Conservation (phyloP, 108 stramenopile genomes). For the Schizochytrium sp. region DNA sequence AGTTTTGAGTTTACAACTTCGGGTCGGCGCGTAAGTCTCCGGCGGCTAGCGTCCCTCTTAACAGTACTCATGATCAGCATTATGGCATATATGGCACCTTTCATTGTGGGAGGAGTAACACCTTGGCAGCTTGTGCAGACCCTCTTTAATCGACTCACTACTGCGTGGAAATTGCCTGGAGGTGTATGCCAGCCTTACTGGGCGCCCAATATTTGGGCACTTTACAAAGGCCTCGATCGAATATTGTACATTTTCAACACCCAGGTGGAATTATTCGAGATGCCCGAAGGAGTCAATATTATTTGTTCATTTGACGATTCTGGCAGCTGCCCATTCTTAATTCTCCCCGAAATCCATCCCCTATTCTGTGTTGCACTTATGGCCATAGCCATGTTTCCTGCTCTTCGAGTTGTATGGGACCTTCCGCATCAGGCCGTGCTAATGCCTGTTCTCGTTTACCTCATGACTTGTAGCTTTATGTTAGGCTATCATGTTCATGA, state of each 20-base stretch:
- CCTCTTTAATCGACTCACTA: not conserved
- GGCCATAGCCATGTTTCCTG: slow-evolving; percentile 20
- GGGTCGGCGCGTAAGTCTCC: not conserved
- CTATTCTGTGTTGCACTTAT: not conserved
- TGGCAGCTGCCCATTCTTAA: not conserved
- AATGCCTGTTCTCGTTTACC: slow-evolving; percentile 18
- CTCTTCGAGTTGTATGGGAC: slow-evolving; percentile 4
- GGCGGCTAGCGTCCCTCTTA: not conserved
- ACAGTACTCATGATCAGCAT: not conserved
- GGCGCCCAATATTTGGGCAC: slow-evolving; percentile 53
- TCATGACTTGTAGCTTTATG: slow-evolving; percentile 53
- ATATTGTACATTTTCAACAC: not conserved
- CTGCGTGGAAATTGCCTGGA: not conserved
- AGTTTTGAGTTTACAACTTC: too few relatives aligned
- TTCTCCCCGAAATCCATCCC: slow-evolving; percentile 9
- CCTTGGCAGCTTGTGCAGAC: not conserved
- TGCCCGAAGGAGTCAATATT: not conserved
- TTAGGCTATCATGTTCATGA: slow-evolving; percentile 43
- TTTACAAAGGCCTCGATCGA: slow-evolving; percentile 10
- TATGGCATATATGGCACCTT: not conserved
- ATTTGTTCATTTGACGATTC: not conserved
- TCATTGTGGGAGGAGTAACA: not conserved
- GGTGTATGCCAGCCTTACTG: slow-evolving; percentile 32
- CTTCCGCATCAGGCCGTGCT: slow-evolving; percentile 50
- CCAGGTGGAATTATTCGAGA: not conserved